Conservation (phyloP, 805 yeast genomes). For the Peterozyma xylosa region DNA sequence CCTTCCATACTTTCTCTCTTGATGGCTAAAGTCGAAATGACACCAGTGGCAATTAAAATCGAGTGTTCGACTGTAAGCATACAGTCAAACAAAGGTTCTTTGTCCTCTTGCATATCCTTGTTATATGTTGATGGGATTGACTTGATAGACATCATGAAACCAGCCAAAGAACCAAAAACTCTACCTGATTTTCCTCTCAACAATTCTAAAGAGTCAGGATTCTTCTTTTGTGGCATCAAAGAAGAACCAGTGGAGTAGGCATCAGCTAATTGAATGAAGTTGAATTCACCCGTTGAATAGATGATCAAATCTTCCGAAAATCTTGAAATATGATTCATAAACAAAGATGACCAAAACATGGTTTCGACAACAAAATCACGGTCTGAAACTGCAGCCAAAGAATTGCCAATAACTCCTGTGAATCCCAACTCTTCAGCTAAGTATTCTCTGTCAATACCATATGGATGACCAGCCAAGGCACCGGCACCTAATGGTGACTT, state of each 20-base stretch:
- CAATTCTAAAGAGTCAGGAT: constrained; percentile 93
- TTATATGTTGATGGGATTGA: constrained; percentile 98
- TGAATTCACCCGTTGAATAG: constrained; percentile 96
- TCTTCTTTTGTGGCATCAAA: constrained; percentile 98
- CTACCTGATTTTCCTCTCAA: constrained; percentile 97
- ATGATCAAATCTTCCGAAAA: constrained; percentile 92
- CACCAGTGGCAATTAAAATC: constrained; percentile 91
- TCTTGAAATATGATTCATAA: constrained; percentile 93
- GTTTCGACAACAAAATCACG: constrained; percentile 96
- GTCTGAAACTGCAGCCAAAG: constrained; percentile 94
- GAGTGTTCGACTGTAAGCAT: constrained; percentile 91
- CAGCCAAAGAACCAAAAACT: constrained; percentile 90
- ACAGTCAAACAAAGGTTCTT: constrained; percentile 95
- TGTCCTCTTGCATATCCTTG: constrained; percentile 98
- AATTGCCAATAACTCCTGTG: constrained; percentile 84
- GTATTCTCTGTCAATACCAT: constrained; percentile 94
- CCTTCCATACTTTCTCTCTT: constrained; percentile 70
- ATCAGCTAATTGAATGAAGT: constrained; percentile 87
- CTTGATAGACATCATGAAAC: constrained; percentile 92
- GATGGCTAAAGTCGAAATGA: constrained; percentile 76
- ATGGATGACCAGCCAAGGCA: constrained; percentile 98
- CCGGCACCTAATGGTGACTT: constrained; percentile 93
- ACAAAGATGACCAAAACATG: constrained; percentile 89
- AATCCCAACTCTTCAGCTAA: constrained; percentile 79
- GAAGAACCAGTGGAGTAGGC: constrained; percentile 99